Evolutionary conservation across 257 asterid genomes (phyloP).

Genomic region (Nicotiana noctiflora): DNA sequence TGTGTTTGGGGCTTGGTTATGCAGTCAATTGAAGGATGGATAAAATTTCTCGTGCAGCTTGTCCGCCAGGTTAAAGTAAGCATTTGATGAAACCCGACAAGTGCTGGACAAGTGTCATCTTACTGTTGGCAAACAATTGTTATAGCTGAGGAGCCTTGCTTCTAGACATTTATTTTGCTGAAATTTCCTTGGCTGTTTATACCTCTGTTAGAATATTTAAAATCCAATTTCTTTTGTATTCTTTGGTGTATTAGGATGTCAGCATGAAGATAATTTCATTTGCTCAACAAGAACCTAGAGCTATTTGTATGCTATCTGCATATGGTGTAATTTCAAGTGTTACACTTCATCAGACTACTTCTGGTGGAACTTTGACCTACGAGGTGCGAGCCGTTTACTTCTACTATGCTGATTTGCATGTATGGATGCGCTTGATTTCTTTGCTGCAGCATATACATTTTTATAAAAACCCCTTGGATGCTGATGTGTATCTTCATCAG

Average conservation of each 20-base stretch:
- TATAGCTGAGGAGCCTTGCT: neutral
- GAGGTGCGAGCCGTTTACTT: constrained; percentile 41
- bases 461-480: neutral
- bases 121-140: neutral
- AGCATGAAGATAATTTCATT: constrained; percentile 75
- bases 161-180: neutral
- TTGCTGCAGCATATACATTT: neutral
- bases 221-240: neutral
- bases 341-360: constrained; percentile 82
- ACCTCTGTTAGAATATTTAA: constrained; percentile 1
- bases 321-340: constrained; percentile 80
- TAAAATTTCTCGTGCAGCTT: neutral
- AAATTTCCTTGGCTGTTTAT: constrained; percentile 1
- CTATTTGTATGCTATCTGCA: constrained; percentile 82
- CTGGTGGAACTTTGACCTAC: constrained; percentile 89
- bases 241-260: constrained; percentile 53
- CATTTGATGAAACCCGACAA: neutral
- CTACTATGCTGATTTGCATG: neutral
- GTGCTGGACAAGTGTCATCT: neutral
- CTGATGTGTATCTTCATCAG: neutral
- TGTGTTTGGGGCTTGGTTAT: neutral
- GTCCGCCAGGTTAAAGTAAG: neutral
- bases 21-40: neutral
- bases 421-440: neutral
- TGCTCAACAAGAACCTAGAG: constrained; percentile 81